Evolutionary conservation across 2,329 filamentous ascomycete species (phyloP).

Genomic region (Diaporthe batatas): DNA sequence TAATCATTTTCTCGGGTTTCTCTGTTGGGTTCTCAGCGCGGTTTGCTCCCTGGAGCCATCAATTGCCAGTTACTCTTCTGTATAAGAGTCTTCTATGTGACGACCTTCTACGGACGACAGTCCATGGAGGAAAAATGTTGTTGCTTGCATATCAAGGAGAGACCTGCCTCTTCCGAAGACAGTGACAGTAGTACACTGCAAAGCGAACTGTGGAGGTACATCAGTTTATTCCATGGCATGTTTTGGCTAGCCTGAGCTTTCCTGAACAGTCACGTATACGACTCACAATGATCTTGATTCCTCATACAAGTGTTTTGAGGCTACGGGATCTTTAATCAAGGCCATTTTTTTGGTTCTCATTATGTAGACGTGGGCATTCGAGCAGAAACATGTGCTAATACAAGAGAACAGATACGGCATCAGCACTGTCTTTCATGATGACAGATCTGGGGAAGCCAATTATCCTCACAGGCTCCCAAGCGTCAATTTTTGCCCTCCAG

Average conservation of each 20-base stretch:
- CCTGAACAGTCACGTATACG: neutral
- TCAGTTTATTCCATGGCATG: neutral
- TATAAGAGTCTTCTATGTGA: too few relatives aligned
- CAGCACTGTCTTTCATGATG: conserved; percentile 93
- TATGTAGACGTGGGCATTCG: neutral
- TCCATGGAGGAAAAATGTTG: neutral
- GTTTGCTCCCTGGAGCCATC: too few relatives aligned
- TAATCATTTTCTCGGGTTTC: neutral
- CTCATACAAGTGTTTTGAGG: neutral
- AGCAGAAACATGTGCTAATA: neutral
- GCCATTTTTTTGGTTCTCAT: neutral
- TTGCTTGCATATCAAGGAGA: neutral
- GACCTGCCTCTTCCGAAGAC: neutral
- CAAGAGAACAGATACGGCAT: conserved; percentile 73
- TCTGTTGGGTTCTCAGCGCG: neutral
- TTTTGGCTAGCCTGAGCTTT: neutral
- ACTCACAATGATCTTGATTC: neutral
- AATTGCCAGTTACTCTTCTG: too few relatives aligned
- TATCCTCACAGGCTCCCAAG: conserved; percentile 85
- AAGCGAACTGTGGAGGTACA: too few relatives aligned
- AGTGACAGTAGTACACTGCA: neutral
- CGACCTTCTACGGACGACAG: neutral
- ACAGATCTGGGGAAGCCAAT: conserved; percentile 92
- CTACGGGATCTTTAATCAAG: neutral
- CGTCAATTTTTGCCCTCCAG: conserved; percentile 90